phyloP scores from a whole-genome alignment of 169 alveolate species.

The Plasmodium relictum region DNA sequence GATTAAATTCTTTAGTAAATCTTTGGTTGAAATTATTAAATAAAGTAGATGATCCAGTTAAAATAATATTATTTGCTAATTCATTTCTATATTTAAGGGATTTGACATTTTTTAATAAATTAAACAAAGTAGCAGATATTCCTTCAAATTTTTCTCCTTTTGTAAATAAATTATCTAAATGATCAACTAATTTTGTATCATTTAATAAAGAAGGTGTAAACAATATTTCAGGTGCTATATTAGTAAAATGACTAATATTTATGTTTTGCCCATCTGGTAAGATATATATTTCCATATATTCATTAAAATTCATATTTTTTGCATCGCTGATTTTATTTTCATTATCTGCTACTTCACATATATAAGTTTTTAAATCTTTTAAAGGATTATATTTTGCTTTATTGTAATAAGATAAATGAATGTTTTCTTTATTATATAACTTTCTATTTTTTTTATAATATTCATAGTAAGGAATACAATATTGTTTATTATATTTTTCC shows the following conservation, averaged over 20 bases:
- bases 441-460: not conserved
- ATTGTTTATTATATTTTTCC: slow-evolving; percentile 42
- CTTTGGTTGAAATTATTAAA: slow-evolving; percentile 47
- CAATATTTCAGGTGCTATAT: slow-evolving; percentile 67
- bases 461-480: slow-evolving; percentile 48
- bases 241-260: slow-evolving; percentile 45
- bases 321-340: slow-evolving; percentile 59
- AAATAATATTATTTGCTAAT: slow-evolving; percentile 19
- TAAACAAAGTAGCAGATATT: slow-evolving; percentile 17
- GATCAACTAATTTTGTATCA: slow-evolving; percentile 14
- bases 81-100: slow-evolving; percentile 25
- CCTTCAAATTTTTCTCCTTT: slow-evolving; percentile 47
- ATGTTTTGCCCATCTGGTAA: slow-evolving; percentile 75
- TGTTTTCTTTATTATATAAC: slow-evolving; percentile 22
- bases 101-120: slow-evolving; percentile 29
- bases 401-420: slow-evolving; percentile 36
- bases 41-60: slow-evolving; percentile 57
- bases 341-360: slow-evolving; percentile 73
- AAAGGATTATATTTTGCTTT: slow-evolving; percentile 57
- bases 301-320: slow-evolving; percentile 59
- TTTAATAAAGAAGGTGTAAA: slow-evolving; percentile 52
- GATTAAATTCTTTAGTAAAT: slow-evolving; percentile 45
- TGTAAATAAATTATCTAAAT: slow-evolving; percentile 17
- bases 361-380: slow-evolving; percentile 56
- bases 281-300: slow-evolving; percentile 33